A percentile compares a stretch with the other conserved stretches of the same genome.
Conservation (phyloP, 2,329 filamentous ascomycete species). For the Allantophomopsis lycopodina region DNA sequence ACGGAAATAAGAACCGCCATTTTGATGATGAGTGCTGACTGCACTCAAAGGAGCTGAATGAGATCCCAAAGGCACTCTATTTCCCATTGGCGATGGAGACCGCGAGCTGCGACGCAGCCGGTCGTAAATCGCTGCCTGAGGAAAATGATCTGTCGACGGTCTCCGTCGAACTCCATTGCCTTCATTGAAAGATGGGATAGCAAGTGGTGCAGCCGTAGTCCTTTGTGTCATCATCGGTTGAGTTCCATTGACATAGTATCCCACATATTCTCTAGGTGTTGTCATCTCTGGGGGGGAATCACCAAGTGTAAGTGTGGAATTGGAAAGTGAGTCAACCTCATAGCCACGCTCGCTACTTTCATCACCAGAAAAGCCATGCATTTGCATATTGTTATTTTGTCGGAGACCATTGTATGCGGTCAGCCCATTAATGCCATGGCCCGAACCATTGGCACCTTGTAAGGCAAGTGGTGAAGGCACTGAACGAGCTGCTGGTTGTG, state of each 20-base stretch:
- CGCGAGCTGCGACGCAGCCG: constrained; percentile 16
- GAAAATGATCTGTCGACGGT: constrained; percentile 18
- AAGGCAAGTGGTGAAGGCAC: constrained; percentile 18
- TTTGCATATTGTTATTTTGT: constrained; percentile 30
- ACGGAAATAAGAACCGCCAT: constrained; percentile 13
- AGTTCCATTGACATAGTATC: constrained; percentile 18
- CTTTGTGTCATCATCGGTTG: constrained; percentile 7
- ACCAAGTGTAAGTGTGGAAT: neutral
- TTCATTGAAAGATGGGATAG: constrained; percentile 19
- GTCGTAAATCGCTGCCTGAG: constrained; percentile 17
- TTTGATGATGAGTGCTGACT: constrained; percentile 10
- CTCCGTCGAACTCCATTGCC: constrained; percentile 11
- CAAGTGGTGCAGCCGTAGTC: constrained; percentile 8
- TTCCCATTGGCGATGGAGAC: constrained; percentile 20
- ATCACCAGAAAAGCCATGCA: constrained; percentile 42
- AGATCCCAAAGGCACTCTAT: constrained; percentile 10
- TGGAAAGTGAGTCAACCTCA: constrained; percentile 2
- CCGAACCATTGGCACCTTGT: constrained; percentile 21
- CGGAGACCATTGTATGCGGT: constrained; percentile 13
- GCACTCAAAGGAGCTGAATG: constrained; percentile 10
- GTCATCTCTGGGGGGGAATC: constrained; percentile 7
- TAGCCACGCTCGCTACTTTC: constrained; percentile 20
- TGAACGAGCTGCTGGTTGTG: constrained; percentile 42
- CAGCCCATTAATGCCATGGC: constrained; percentile 22
- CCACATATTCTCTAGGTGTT: constrained; percentile 18